These are phyloP conservation scores for Hyaloscypha variabilis DNA, from an alignment of 495 filamentous ascomycete genomes.

Conservation along the genomic window DNA sequence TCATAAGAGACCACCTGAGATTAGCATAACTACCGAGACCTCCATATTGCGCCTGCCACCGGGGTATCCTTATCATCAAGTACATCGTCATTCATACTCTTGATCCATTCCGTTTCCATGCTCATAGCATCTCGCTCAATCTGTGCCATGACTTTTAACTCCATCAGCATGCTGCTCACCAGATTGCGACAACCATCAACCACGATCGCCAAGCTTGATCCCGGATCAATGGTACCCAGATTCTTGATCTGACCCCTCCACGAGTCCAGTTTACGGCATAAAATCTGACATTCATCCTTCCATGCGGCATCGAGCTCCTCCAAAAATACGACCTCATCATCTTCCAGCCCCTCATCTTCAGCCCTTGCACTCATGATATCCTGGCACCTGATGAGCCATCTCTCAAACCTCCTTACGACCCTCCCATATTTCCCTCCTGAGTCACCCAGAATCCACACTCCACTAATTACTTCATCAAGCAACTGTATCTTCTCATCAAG, in stretches of 20 bases:
- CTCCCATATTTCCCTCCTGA: conserved; percentile 50
- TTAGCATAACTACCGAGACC: conserved; percentile 16
- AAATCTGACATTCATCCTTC: conserved; percentile 45
- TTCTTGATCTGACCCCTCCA: conserved; percentile 42
- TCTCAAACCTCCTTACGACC: conserved; percentile 51
- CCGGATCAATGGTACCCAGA: conserved; percentile 29
- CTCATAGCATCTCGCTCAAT: conserved; percentile 47
- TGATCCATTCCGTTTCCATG: conserved; percentile 51
- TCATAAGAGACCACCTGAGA: not conserved
- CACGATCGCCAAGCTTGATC: conserved; percentile 40
- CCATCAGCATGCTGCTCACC: conserved; percentile 49
- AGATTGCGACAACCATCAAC: conserved; percentile 41
- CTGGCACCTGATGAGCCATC: conserved; percentile 47
- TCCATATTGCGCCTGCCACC: conserved; percentile 32
- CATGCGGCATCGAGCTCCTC: conserved; percentile 43
- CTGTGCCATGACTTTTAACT: conserved; percentile 48
- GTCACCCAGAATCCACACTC: conserved; percentile 52
- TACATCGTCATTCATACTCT: conserved; percentile 40
- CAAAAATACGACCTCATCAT: conserved; percentile 38
- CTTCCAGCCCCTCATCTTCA: conserved; percentile 31
- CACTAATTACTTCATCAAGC: conserved; percentile 51
- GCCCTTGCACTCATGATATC: conserved; percentile 40
- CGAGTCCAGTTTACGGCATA: conserved; percentile 44
- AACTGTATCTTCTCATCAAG: conserved; percentile 53
- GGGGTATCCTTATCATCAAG: conserved; percentile 24